phyloP scores from a whole-genome alignment of 2,329 filamentous ascomycete species.

The Corinectria fuckeliana region DNA sequence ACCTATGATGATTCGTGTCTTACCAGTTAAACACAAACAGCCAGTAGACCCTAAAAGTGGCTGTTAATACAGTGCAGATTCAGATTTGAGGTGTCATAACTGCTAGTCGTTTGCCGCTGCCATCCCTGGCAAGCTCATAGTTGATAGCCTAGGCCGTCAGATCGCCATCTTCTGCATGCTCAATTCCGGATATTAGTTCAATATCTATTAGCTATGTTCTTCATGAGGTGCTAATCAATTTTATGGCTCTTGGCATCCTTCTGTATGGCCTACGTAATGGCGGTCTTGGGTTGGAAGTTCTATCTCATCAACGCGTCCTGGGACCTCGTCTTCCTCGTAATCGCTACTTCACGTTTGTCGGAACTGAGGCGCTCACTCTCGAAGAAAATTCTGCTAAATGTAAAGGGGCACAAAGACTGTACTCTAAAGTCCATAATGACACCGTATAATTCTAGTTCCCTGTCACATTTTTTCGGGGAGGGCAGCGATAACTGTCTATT shows the following conservation, averaged over 20 bases:
- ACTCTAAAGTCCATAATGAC: too few relatives aligned
- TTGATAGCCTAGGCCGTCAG: slow-evolving; percentile 42
- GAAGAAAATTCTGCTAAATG: slow-evolving; percentile 40
- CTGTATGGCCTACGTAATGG: slow-evolving; percentile 40
- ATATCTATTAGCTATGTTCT: background rate
- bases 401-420: slow-evolving; percentile 19
- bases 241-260: slow-evolving; percentile 36
- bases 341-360: slow-evolving; percentile 39
- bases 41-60: too few relatives aligned
- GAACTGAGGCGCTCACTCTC: slow-evolving; percentile 39
- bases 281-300: slow-evolving; percentile 41
- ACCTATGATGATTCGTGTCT: too few relatives aligned
- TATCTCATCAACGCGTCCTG: slow-evolving; percentile 41
- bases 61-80: slow-evolving; percentile 27
- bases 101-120: slow-evolving; percentile 45
- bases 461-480: too few relatives aligned
- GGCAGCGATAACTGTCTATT: too few relatives aligned
- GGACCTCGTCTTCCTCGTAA: slow-evolving; percentile 35
- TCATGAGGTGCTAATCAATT: background rate
- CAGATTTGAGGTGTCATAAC: slow-evolving; percentile 46
- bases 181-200: slow-evolving; percentile 38
- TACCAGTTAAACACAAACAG: slow-evolving; percentile 39
- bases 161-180: slow-evolving; percentile 41
- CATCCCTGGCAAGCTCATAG: slow-evolving; percentile 43
- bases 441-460: too few relatives aligned